phyloP scores from a whole-genome alignment of 2,329 filamentous ascomycete species.

The Colletotrichum phormii region DNA sequence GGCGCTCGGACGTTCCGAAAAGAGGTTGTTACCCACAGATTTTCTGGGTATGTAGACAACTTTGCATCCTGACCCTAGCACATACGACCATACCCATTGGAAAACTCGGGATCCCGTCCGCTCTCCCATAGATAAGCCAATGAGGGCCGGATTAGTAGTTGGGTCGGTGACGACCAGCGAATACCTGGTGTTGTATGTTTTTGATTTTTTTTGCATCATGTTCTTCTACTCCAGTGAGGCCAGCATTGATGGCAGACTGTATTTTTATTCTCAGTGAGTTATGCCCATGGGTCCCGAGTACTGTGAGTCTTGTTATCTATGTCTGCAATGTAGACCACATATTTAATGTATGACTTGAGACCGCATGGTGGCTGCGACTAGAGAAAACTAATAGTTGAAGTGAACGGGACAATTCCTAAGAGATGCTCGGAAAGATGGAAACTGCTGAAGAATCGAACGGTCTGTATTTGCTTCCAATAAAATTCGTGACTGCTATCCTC shows the following conservation, averaged over 20 bases:
- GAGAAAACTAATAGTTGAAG: not conserved
- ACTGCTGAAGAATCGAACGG: not conserved
- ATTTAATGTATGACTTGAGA: not conserved
- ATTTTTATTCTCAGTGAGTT: not conserved
- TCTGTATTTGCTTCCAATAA: not conserved
- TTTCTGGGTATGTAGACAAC: not conserved
- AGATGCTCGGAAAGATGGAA: not conserved
- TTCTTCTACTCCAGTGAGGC: no score
- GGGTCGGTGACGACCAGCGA: constrained; percentile 5
- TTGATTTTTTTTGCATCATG: not conserved
- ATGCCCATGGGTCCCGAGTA: not conserved
- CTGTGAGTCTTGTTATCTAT: not conserved
- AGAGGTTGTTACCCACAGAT: not conserved
- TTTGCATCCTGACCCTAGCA: fast-evolving
- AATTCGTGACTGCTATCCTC: not conserved
- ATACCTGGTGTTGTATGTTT: constrained; percentile 2
- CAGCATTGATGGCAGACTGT: no score
- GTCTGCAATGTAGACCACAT: no score
- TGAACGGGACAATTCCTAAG: not conserved
- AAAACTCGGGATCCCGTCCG: constrained; percentile 19
- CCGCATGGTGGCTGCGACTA: not conserved
- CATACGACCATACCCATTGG: constrained; percentile 14
- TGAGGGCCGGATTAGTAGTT: constrained; percentile 8
- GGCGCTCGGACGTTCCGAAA: not conserved
- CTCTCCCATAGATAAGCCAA: constrained; percentile 13